Percentiles rank a stretch among this genome's conserved stretches.
These are phyloP conservation scores for Tausonia pullulans DNA, from an alignment of 1,284 basidiomycete genomes.

Conservation along the genomic window DNA sequence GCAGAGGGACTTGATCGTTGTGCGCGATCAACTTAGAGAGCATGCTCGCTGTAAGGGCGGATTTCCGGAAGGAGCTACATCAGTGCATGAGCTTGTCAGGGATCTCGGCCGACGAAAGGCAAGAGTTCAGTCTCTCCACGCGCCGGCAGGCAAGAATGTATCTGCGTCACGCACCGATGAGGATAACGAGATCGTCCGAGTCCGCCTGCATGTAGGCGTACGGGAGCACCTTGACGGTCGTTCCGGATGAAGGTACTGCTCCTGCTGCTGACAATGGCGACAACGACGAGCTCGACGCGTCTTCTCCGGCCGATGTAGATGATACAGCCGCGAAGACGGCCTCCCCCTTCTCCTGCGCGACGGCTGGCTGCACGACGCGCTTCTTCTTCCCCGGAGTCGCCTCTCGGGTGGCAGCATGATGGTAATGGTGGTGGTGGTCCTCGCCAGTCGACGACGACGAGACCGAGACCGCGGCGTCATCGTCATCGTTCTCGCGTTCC, in stretches of 20 bases:
- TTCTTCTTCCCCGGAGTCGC: background rate
- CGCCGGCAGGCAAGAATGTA: background rate
- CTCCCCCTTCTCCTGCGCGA: background rate
- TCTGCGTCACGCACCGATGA: slow-evolving; percentile 55
- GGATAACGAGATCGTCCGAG: slow-evolving; percentile 66
- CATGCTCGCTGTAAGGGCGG: slow-evolving; percentile 62
- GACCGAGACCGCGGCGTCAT: background rate
- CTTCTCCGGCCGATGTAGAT: background rate
- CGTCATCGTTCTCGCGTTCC: background rate
- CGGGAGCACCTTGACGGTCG: slow-evolving; percentile 22
- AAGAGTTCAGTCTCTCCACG: background rate
- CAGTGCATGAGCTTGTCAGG: background rate
- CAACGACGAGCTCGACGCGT: background rate
- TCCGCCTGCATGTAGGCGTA: slow-evolving; percentile 48
- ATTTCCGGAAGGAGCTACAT: slow-evolving; percentile 3
- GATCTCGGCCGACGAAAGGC: slow-evolving; percentile 14
- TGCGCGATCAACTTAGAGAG: slow-evolving; percentile 78
- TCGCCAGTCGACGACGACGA: too few species aligned
- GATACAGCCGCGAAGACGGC: too few species aligned
- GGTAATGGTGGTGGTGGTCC: too few species aligned
- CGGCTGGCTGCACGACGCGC: background rate
- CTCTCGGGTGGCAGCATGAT: too few species aligned
- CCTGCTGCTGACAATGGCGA: background rate
- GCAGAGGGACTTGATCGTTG: slow-evolving; percentile 83
- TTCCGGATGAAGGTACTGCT: background rate